phyloP scores from a whole-genome alignment of 2,329 filamentous ascomycete genomes.

The Seiridium cupressi region DNA sequence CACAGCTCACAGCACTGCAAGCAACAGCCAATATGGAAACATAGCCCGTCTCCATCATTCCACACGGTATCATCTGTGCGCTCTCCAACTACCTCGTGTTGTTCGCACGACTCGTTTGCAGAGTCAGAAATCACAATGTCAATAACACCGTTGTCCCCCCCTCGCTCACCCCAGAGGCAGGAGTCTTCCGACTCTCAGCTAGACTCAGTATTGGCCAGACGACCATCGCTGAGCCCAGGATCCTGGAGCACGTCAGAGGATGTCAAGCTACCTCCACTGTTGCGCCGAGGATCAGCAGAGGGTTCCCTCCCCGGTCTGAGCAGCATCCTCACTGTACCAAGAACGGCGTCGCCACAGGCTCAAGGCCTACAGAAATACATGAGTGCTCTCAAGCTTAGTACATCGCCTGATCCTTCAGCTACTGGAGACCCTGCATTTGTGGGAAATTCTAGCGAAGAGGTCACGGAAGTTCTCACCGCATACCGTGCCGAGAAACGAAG shows the following conservation, averaged over 20 bases:
- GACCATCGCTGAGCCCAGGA: not conserved
- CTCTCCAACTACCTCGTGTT: constrained; percentile 16
- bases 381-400: not conserved
- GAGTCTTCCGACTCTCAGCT: constrained; percentile 5
- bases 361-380: not conserved
- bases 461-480: not conserved
- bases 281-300: not conserved
- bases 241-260: not conserved
- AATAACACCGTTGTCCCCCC: constrained; percentile 16
- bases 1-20: not conserved
- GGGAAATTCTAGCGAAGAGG: not conserved
- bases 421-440: not conserved
- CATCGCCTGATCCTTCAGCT: not conserved
- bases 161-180: constrained; percentile 12
- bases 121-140: constrained; percentile 13
- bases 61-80: constrained; percentile 9
- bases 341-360: not conserved
- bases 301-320: not conserved
- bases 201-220: not conserved
- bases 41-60: not conserved
- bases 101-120: constrained; percentile 14
- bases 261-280: not conserved
- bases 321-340: not conserved
- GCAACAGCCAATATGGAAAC: not conserved
- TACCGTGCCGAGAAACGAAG: too few species aligned